Evolutionary conservation across 495 filamentous ascomycete genomes (phyloP).

Genomic region (Penicillium dipodomyicola): DNA sequence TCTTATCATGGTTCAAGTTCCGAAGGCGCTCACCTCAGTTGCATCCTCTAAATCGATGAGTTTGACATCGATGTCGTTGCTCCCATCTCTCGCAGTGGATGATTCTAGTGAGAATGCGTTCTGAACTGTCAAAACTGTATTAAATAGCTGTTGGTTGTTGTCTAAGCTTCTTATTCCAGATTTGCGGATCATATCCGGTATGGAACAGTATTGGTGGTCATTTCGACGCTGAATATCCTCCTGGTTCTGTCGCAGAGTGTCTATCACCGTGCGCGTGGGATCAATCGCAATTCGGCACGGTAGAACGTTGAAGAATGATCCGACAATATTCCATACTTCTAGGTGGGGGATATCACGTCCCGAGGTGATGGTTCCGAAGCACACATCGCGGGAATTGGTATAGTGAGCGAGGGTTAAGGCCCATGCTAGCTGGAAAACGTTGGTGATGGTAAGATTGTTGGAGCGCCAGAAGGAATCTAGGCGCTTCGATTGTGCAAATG

Average conservation of each 20-base stretch:
- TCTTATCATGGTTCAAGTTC: background rate
- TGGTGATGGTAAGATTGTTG: background rate
- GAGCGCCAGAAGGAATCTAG: background rate
- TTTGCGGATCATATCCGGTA: background rate
- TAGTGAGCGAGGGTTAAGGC: background rate
- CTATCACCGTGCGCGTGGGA: background rate
- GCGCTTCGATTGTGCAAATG: background rate
- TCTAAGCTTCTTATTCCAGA: background rate
- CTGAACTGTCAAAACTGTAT: background rate
- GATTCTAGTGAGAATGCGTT: background rate
- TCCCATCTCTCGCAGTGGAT: background rate
- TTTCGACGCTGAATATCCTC: background rate
- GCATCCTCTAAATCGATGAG: background rate
- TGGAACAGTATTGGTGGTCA: background rate
- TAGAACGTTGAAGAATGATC: background rate
- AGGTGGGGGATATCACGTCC: background rate
- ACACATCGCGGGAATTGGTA: slow-evolving; percentile 1
- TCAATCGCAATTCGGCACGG: background rate
- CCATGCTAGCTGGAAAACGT: background rate
- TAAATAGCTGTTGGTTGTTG: background rate
- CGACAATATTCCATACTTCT: background rate
- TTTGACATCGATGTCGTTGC: background rate
- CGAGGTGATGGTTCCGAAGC: background rate
- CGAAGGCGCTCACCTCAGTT: background rate
- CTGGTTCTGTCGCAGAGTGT: background rate